Base-by-base conservation (phyloP, 1,284 basidiomycete species). In the Heliocybe sulcata region DNA sequence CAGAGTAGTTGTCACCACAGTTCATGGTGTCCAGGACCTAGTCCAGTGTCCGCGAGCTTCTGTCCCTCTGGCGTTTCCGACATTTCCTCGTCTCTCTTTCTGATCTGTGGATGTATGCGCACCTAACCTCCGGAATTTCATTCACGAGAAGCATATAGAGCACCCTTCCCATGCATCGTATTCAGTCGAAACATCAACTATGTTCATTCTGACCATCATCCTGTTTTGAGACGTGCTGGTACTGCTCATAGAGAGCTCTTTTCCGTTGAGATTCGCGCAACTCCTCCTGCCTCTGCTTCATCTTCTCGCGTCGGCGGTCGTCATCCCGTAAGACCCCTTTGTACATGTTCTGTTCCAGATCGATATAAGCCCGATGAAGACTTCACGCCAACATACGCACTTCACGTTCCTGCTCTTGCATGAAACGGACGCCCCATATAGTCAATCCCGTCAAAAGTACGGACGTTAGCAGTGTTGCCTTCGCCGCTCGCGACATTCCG, bases 341-440 rank as follows among this genome's bases (percentile, higher is more conserved):
- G 66, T 89, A 96, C 94, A 97, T 97, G 19, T 77, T 86, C 94
- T 93, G 58, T 0, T 33, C 48, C 10, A 45, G 25, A 53, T 6
- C 19, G 19, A 45, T 20, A 33, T n/a, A 49, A 47, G 42, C 22
- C 27, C 59, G 51, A 12, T 48, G 45, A 51, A 19, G 19, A 55
- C 55, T 19, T 51, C 52, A 52, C 11, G 16, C 10, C 55, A 57
- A 58, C 47, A 11, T 31, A 65, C 70, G 52, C 59, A 94, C 95
- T 64, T 94, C 84, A 55, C 87, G 85, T 69, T 99, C 95, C 63
- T 83, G 79, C 45, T 81, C 75, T 70, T 99, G 96, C 59, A 96
- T 81, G 64, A 80, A 90, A 68, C 98, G 96, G 4, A 99, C 96
- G 20, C 85, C 92, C 83, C 87, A 95, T 64, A 99, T 85, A 4